Conservation (phyloP, 1,284 basidiomycete genomes). For the Naganishia sp. region DNA sequence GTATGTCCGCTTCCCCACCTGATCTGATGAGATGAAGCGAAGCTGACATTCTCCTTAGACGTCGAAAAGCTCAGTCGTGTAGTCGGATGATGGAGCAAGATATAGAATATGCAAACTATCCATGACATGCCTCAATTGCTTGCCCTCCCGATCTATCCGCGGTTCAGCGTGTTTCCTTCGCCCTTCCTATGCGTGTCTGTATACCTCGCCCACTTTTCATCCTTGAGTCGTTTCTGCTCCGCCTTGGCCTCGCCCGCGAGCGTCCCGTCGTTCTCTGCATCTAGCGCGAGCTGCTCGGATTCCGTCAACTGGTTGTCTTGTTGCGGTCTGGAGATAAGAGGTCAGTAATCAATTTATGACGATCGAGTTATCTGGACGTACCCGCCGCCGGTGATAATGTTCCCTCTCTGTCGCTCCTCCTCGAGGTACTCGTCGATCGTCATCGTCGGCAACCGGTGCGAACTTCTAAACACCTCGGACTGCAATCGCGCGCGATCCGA, state of each 20-base stretch:
- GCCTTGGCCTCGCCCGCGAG: conserved; percentile 66
- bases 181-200: conserved; percentile 79
- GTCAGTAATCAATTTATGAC: conserved; percentile 18
- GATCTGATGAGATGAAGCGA: not conserved
- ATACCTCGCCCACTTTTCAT: conserved; percentile 82
- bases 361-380: conserved; percentile 54
- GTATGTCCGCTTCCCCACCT: conserved; percentile 39
- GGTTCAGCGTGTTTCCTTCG: conserved; percentile 92
- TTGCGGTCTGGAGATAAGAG: conserved; percentile 61
- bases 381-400: conserved; percentile 85
- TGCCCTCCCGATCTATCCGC: conserved; percentile 61
- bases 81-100: conserved; percentile 40
- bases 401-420: conserved; percentile 78
- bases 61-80: conserved; percentile 54
- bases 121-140: too few relatives aligned
- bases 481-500: conserved; percentile 69
- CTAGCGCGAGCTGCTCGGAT: conserved; percentile 72
- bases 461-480: conserved; percentile 79
- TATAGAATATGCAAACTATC: too few relatives aligned
- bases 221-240: conserved; percentile 75
- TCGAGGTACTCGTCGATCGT: conserved; percentile 92
- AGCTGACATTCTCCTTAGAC: conserved; percentile 38
- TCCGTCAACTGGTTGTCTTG: conserved; percentile 69
- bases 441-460: conserved; percentile 92
- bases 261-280: conserved; percentile 82